Conservation (phyloP, 495 filamentous ascomycete genomes). For the Aspergillus diversus region DNA sequence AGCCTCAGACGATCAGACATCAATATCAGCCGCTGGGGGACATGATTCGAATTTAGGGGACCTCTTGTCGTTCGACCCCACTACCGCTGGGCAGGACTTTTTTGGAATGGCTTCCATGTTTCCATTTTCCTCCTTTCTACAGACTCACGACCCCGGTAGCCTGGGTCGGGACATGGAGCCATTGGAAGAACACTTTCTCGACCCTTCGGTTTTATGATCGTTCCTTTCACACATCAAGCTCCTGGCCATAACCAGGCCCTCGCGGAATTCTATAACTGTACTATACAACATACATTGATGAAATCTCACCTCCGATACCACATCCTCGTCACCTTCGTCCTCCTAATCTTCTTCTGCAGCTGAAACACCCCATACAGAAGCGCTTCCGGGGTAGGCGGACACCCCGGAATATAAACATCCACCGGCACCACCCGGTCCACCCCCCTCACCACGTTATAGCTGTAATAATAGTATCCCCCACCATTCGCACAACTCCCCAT, state of each 20-base stretch:
- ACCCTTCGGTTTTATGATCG: background rate
- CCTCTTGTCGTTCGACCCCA: background rate
- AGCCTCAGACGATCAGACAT: background rate
- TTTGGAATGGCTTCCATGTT: background rate
- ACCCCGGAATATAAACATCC: slow-evolving; percentile 93
- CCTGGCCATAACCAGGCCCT: background rate
- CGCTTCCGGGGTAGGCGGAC: slow-evolving; percentile 87
- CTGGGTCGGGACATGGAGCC: no score
- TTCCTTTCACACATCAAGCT: background rate
- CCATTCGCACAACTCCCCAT: slow-evolving; percentile 97
- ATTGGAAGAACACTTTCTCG: background rate
- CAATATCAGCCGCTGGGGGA: background rate
- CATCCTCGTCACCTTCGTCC: slow-evolving; percentile 60
- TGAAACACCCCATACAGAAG: slow-evolving; percentile 88
- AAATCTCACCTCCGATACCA: slow-evolving; percentile 37
- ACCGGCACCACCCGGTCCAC: slow-evolving; percentile 95
- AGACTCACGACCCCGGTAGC: background rate
- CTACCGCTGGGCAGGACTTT: background rate
- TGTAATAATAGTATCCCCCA: slow-evolving; percentile 97
- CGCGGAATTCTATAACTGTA: background rate
- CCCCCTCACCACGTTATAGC: slow-evolving; percentile 87
- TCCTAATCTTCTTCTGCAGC: slow-evolving; percentile 84
- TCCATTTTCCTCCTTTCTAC: background rate
- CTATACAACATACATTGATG: background rate
- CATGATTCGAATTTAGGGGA: background rate